Conservation (phyloP, 2,329 filamentous ascomycete species). For the Cordyceps cateniannulata region DNA sequence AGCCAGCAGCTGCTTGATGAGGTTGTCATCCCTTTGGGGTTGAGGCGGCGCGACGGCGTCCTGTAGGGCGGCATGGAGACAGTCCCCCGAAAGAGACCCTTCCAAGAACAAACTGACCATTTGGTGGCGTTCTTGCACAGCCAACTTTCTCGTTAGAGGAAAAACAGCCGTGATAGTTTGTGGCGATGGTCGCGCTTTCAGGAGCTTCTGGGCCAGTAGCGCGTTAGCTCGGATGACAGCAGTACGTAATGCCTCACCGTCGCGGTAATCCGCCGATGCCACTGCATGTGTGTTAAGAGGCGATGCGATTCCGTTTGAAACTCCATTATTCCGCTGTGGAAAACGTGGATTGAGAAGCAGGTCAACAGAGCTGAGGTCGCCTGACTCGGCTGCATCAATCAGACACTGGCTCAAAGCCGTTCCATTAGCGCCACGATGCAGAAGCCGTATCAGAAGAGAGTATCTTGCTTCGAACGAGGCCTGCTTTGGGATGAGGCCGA, state of each 20-base stretch:
- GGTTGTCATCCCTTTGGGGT: slow-evolving; percentile 40
- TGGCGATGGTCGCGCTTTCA: slow-evolving; percentile 39
- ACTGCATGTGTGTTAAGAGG: slow-evolving; percentile 36
- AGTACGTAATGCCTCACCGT: slow-evolving; percentile 43
- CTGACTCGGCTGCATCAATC: slow-evolving; percentile 41
- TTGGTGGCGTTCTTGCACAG: slow-evolving; percentile 36
- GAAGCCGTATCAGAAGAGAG: slow-evolving; percentile 36
- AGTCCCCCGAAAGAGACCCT: slow-evolving; percentile 39
- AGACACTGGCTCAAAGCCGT: slow-evolving; percentile 41
- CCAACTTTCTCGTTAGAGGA: slow-evolving; percentile 38
- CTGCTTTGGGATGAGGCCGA: slow-evolving; percentile 42
- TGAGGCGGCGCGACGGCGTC: slow-evolving; percentile 44
- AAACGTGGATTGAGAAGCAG: slow-evolving; percentile 45
- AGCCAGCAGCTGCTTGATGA: slow-evolving; percentile 46
- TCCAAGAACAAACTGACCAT: slow-evolving; percentile 45
- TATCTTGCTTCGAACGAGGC: slow-evolving; percentile 38
- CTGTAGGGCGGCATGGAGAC: slow-evolving; percentile 44
- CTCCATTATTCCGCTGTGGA: slow-evolving; percentile 21
- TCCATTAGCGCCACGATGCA: slow-evolving; percentile 46
- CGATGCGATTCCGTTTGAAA: slow-evolving; percentile 21
- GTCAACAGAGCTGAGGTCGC: slow-evolving; percentile 40
- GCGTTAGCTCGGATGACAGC: slow-evolving; percentile 41
- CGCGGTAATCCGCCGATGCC: slow-evolving; percentile 47
- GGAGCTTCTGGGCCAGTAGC: slow-evolving; percentile 38
- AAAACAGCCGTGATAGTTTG: slow-evolving; percentile 44